Percentiles rank a stretch among this genome's conserved stretches.
Conservation (phyloP, 2,329 filamentous ascomycete species). For the Delphinella strobiligena region DNA sequence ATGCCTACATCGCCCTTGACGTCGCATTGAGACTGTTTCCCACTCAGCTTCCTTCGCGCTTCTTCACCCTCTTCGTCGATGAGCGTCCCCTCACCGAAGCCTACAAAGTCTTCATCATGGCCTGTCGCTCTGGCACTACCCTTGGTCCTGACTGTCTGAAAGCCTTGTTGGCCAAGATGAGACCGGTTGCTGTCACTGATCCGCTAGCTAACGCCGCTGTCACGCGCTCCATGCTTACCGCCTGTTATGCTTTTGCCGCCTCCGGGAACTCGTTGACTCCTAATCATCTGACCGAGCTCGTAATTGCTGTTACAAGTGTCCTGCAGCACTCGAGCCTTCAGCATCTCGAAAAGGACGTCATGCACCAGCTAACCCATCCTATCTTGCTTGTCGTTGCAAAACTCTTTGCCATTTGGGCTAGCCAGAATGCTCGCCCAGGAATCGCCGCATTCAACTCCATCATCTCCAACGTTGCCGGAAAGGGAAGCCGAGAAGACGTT, state of each 20-base stretch:
- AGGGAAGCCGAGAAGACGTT: constrained; percentile 17
- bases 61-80: constrained; percentile 33
- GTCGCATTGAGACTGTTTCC: constrained; percentile 36
- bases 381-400: constrained; percentile 17
- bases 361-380: constrained; percentile 13
- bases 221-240: constrained; percentile 28
- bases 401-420: constrained; percentile 18
- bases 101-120: constrained; percentile 36
- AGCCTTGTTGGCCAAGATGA: constrained; percentile 22
- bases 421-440: constrained; percentile 16
- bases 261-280: constrained; percentile 23
- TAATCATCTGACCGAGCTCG: constrained; percentile 26
- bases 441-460: constrained; percentile 24
- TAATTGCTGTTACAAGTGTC: constrained; percentile 21
- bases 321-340: constrained; percentile 14
- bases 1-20: constrained; percentile 39
- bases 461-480: constrained; percentile 23
- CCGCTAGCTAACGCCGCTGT: constrained; percentile 10
- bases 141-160: constrained; percentile 22
- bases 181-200: constrained; percentile 4
- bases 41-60: constrained; percentile 25
- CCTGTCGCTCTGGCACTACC: constrained; percentile 32
- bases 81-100: constrained; percentile 34
- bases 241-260: constrained; percentile 30
- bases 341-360: constrained; percentile 11